phyloP scores from a whole-genome alignment of 805 yeast genomes.

The Zygosaccharomyces gambellarensis region DNA sequence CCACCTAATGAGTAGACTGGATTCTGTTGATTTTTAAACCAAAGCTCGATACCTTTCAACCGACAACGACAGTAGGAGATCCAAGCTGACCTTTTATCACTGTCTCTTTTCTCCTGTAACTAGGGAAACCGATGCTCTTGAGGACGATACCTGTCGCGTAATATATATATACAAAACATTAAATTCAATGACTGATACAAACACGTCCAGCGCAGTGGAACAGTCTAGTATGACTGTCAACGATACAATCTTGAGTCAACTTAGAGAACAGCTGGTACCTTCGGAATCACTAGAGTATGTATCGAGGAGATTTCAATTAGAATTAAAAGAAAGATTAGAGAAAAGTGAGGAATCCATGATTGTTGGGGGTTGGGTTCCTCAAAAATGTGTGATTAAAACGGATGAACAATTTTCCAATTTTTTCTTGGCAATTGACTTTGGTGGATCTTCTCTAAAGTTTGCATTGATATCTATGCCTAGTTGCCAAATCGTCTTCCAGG shows the following conservation, averaged over 20 bases:
- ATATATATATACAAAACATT: conserved; percentile 3
- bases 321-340: conserved; percentile 16
- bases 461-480: conserved; percentile 18
- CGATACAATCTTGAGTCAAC: conserved; percentile 2
- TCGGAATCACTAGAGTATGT: conserved; percentile 12
- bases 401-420: neutral
- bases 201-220: neutral
- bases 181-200: neutral
- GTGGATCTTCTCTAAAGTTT: conserved; percentile 28
- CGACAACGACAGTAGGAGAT: no score
- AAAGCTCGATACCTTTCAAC: no score
- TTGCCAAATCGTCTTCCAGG: conserved; percentile 12
- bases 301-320: conserved; percentile 12
- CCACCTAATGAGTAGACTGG: no score
- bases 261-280: conserved; percentile 12
- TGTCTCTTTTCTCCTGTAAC: neutral
- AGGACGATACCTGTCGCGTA: neutral
- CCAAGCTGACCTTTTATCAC: neutral
- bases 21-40: no score
- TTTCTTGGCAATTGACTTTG: conserved; percentile 28
- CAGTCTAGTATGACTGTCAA: conserved; percentile 5
- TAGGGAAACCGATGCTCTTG: neutral
- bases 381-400: neutral
- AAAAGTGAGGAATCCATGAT: conserved; percentile 24
- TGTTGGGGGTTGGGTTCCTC: conserved; percentile 7